Percentiles rank a stretch among this genome's conserved stretches.
These are phyloP conservation scores for Globisporangium nunn DNA, from an alignment of 352 stramenopile species.

Conservation along the genomic window DNA sequence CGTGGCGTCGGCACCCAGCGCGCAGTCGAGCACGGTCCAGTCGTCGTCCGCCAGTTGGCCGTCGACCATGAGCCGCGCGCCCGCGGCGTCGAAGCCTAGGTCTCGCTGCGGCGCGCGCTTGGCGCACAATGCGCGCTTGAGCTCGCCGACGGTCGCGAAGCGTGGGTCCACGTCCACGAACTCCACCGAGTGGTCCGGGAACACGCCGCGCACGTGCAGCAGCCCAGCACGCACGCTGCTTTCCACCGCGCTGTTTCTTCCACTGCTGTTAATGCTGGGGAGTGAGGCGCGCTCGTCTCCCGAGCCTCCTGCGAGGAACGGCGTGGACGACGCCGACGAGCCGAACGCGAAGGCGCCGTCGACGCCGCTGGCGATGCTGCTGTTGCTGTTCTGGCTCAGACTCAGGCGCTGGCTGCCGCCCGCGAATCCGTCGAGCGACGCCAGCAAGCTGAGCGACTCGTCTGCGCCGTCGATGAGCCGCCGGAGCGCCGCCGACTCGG, in stretches of 20 bases:
- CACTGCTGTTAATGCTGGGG: neutral
- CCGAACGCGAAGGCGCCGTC: slow-evolving; percentile 32
- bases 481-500: slow-evolving; percentile 35
- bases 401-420: neutral
- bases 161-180: slow-evolving; percentile 74
- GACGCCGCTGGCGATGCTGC: slow-evolving; percentile 4
- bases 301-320: slow-evolving; percentile 4
- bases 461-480: slow-evolving; percentile 75
- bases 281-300: slow-evolving; percentile 10
- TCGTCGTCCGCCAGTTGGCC: slow-evolving; percentile 68
- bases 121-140: slow-evolving; percentile 56
- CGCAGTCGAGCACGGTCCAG: slow-evolving; percentile 79
- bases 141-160: slow-evolving; percentile 59
- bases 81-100: slow-evolving; percentile 31
- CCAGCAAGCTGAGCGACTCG: slow-evolving; percentile 56
- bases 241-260: slow-evolving; percentile 17
- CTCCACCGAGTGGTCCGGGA: slow-evolving; percentile 75
- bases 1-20: slow-evolving; percentile 56
- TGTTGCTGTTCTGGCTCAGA: neutral
- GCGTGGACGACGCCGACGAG: slow-evolving; percentile 11
- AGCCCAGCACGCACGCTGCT: slow-evolving; percentile 41
- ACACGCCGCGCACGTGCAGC: slow-evolving; percentile 78
- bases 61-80: slow-evolving; percentile 73
- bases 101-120: slow-evolving; percentile 36
- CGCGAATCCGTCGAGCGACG: slow-evolving; percentile 34